phyloP scores from a whole-genome alignment of 2,329 filamentous ascomycete genomes.

The Exutisphaerella laricina region DNA sequence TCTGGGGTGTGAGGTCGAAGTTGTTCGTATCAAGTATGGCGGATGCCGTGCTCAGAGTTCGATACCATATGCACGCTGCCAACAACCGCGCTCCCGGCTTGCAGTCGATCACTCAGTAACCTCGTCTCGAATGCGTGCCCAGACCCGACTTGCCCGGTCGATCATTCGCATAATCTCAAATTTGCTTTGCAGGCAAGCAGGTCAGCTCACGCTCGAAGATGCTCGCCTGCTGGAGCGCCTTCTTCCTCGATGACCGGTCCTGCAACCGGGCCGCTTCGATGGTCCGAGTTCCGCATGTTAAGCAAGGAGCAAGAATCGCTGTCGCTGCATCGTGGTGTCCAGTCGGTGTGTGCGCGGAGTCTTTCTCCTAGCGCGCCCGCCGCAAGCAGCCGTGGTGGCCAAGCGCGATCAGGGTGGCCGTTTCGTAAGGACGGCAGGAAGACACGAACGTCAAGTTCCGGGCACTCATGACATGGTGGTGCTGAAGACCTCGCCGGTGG shows the following conservation, averaged over 20 bases:
- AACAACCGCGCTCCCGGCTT: slow-evolving; percentile 14
- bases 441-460: slow-evolving; percentile 13
- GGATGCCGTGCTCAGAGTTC: slow-evolving; percentile 12
- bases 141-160: slow-evolving; percentile 13
- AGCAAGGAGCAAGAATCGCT: too few relatives aligned
- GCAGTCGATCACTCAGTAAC: slow-evolving; percentile 15
- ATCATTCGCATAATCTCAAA: slow-evolving; percentile 16
- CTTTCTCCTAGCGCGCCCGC: slow-evolving; percentile 20
- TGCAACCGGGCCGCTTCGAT: not conserved
- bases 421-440: slow-evolving; percentile 11
- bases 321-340: slow-evolving; percentile 8
- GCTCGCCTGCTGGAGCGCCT: not conserved
- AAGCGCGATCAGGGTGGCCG: slow-evolving; percentile 12
- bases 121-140: slow-evolving; percentile 12
- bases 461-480: not conserved
- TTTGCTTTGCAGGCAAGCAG: not conserved
- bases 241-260: not conserved
- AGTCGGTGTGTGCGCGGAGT: slow-evolving; percentile 17
- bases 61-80: slow-evolving; percentile 12
- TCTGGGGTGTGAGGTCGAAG: slow-evolving; percentile 9
- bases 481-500: not conserved
- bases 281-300: not conserved
- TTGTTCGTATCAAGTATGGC: slow-evolving; percentile 5
- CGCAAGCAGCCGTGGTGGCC: slow-evolving; percentile 12
- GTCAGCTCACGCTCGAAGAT: not conserved